Conservation (phyloP, 805 yeast genomes). For the Kluyveromyces starmeri region DNA sequence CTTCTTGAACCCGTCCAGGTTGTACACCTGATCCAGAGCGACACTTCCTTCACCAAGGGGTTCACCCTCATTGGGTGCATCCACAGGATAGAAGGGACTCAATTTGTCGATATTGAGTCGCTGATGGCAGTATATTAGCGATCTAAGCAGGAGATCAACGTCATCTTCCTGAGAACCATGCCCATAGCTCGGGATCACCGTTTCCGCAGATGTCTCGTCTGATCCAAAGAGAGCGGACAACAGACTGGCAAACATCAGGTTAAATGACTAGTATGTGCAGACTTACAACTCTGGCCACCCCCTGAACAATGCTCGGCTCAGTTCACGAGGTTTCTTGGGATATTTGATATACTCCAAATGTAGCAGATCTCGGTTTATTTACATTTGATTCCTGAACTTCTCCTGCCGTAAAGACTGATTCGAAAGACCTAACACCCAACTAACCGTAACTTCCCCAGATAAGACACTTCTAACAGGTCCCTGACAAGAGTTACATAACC, state of each 20-base stretch:
- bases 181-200: conserved; percentile 41
- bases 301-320: no score
- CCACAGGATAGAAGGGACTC: conserved; percentile 34
- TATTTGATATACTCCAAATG: no score
- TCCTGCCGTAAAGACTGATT: no score
- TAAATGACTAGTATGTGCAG: no score
- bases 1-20: conserved; percentile 35
- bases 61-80: conserved; percentile 3
- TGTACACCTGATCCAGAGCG: conserved; percentile 50
- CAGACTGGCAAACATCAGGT: conserved; percentile 21
- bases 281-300: no score
- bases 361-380: no score
- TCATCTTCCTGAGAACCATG: conserved; percentile 46
- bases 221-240: conserved; percentile 29
- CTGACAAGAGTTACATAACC: no score
- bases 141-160: conserved; percentile 51
- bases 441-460: no score
- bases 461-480: no score
- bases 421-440: no score
- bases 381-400: no score
- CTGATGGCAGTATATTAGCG: conserved; percentile 49
- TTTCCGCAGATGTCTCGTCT: conserved; percentile 19
- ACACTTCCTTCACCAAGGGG: conserved; percentile 8
- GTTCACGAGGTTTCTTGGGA: no score
- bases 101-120: conserved; percentile 38